Conservation (phyloP, 2,329 filamentous ascomycete species). For the Intubia oerlemansii region DNA sequence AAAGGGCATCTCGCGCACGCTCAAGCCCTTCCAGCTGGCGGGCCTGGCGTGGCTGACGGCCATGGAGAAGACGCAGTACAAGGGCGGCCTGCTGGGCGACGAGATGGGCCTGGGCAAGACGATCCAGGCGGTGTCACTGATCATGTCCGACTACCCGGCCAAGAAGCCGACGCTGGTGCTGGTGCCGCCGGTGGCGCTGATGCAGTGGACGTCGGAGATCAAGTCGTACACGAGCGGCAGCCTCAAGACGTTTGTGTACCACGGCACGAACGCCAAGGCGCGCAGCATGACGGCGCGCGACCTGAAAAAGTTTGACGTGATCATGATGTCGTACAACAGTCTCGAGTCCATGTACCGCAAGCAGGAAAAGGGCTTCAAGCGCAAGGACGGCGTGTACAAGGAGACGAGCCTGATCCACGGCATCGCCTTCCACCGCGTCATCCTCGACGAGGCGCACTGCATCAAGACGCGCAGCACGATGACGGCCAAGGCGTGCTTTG, state of each 20-base stretch:
- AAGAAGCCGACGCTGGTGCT: conserved; percentile 68
- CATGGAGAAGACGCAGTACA: conserved; percentile 73
- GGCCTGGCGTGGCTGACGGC: conserved; percentile 85
- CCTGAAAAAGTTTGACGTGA: conserved; percentile 68
- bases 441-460: conserved; percentile 71
- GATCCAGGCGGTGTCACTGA: conserved; percentile 88
- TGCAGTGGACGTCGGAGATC: conserved; percentile 85
- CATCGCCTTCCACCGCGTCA: conserved; percentile 72
- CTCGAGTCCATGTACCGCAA: conserved; percentile 85
- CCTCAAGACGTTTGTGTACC: conserved; percentile 76
- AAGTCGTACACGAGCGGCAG: conserved; percentile 66
- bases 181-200: conserved; percentile 78
- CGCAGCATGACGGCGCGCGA: conserved; percentile 58
- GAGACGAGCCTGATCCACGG: conserved; percentile 64
- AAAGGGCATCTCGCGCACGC: conserved; percentile 50
- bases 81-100: conserved; percentile 77
- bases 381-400: conserved; percentile 61
- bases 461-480: conserved; percentile 82
- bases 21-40: conserved; percentile 88
- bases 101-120: conserved; percentile 99
- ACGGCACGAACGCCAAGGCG: conserved; percentile 65
- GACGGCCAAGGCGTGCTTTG: conserved; percentile 89
- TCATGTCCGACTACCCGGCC: conserved; percentile 92
- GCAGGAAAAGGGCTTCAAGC: conserved; percentile 74
- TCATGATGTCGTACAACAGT: conserved; percentile 91